These are phyloP conservation scores for Hypoxylon sp. DNA, from an alignment of 2,329 filamentous ascomycete species.

Conservation along the genomic window DNA sequence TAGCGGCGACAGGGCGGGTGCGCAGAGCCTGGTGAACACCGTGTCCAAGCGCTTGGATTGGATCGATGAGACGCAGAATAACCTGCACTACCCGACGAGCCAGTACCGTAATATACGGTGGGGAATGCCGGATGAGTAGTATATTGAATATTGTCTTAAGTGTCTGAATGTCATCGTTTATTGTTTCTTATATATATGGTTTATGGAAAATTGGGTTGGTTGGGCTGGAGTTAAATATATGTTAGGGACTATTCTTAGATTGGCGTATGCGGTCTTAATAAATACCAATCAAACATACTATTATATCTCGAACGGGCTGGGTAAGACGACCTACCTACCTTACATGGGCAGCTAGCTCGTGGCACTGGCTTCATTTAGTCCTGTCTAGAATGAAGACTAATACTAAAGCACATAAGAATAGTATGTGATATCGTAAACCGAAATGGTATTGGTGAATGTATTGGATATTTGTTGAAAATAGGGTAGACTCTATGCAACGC, in stretches of 20 bases:
- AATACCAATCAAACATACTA: slow-evolving; percentile 1
- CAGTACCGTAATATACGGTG: slow-evolving; percentile 65
- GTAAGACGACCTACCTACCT: neutral
- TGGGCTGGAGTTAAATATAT: slow-evolving; percentile 6
- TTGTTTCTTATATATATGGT: slow-evolving; percentile 8
- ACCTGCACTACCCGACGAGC: slow-evolving; percentile 64
- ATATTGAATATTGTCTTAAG: neutral
- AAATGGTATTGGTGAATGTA: too few species aligned
- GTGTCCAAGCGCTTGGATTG: slow-evolving; percentile 56
- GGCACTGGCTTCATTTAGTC: too few species aligned
- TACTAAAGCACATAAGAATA: neutral
- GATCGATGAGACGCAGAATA: slow-evolving; percentile 61
- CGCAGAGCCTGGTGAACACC: slow-evolving; percentile 65
- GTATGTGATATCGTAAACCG: neutral
- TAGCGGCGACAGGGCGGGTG: slow-evolving; percentile 67
- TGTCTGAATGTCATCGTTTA: neutral
- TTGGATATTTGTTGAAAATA: too few species aligned
- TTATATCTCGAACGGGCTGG: neutral
- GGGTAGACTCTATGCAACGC: too few species aligned
- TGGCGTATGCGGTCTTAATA: neutral
- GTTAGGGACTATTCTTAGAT: slow-evolving; percentile 1
- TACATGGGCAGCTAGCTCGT: too few species aligned
- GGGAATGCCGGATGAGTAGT: slow-evolving; percentile 43
- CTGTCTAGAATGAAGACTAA: too few species aligned
- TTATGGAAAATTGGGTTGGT: slow-evolving; percentile 17